A percentile compares a stretch with the other conserved stretches of the same genome.
phyloP scores from a whole-genome alignment of 768 basidiomycete genomes.

The Leucogyrophana mollusca region DNA sequence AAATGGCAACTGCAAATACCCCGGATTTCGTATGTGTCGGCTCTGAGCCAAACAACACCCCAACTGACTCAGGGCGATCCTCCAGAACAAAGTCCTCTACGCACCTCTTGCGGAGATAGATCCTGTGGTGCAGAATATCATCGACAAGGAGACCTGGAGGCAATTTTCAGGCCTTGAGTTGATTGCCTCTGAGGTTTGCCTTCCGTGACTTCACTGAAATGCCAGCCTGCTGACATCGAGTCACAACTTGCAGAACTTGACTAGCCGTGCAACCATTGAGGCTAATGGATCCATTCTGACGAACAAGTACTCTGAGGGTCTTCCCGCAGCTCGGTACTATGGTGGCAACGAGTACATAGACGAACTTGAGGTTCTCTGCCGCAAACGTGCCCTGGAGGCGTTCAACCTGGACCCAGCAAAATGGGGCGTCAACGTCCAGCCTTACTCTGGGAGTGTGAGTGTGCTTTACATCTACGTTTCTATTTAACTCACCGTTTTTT shows the following conservation, averaged over 20 bases:
- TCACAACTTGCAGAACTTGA: slow-evolving; percentile 72
- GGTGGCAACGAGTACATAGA: slow-evolving; percentile 98
- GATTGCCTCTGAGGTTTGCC: slow-evolving; percentile 92
- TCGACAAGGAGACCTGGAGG: slow-evolving; percentile 99
- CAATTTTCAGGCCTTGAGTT: slow-evolving; percentile 98
- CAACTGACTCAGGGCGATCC: slow-evolving; percentile 1
- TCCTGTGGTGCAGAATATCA: slow-evolving; percentile 94
- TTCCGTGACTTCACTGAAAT: neutral
- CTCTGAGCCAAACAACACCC: neutral
- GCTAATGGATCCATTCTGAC: slow-evolving; percentile 98
- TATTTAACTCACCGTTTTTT: neutral
- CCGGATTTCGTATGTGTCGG: slow-evolving; percentile 56
- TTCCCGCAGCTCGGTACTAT: slow-evolving; percentile 95
- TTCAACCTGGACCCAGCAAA: slow-evolving; percentile 90
- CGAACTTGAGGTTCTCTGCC: slow-evolving; percentile 92
- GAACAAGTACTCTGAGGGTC: slow-evolving; percentile 99
- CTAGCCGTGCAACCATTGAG: slow-evolving; percentile 93
- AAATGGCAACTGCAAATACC: slow-evolving; percentile 61
- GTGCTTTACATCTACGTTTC: neutral
- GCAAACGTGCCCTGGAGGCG: slow-evolving; percentile 91
- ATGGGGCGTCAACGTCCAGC: slow-evolving; percentile 99
- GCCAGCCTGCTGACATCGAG: slow-evolving; percentile 3
- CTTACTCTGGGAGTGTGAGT: slow-evolving; percentile 90
- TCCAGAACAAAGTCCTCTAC: slow-evolving; percentile 91
- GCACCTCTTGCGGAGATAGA: slow-evolving; percentile 85